These are phyloP conservation scores for Colletotrichum tropicale DNA, from an alignment of 2,329 filamentous ascomycete genomes.

Conservation along the genomic window DNA sequence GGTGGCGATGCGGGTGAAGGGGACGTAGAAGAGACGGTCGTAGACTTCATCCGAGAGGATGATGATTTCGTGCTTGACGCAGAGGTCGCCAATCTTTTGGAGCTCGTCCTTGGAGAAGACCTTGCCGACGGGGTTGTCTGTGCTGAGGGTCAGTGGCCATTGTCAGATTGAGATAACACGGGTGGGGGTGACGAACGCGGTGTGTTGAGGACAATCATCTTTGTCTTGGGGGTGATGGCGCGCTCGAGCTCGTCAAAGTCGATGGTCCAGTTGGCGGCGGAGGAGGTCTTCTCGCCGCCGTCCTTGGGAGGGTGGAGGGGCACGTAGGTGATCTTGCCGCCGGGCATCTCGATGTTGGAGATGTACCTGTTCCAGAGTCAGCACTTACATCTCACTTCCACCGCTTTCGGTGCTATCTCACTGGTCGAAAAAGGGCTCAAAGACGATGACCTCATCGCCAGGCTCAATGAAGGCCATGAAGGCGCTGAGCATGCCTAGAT, in stretches of 20 bases:
- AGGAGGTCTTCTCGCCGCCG: slow-evolving; percentile 79
- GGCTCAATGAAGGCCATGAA: slow-evolving; percentile 98
- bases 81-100: slow-evolving; percentile 82
- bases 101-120: slow-evolving; percentile 88
- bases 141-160: slow-evolving; percentile 17
- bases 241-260: slow-evolving; percentile 82
- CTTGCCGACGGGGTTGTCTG: slow-evolving; percentile 95
- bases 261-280: slow-evolving; percentile 86
- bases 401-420: slow-evolving; percentile 38
- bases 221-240: slow-evolving; percentile 84
- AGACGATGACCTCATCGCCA: slow-evolving; percentile 95
- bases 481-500: slow-evolving; percentile 84
- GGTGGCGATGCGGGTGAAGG: slow-evolving; percentile 91
- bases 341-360: slow-evolving; percentile 98
- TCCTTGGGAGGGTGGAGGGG: slow-evolving; percentile 88
- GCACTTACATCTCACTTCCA: not conserved
- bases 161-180: not conserved
- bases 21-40: slow-evolving; percentile 92
- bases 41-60: slow-evolving; percentile 95
- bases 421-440: slow-evolving; percentile 99
- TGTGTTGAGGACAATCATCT: slow-evolving; percentile 93
- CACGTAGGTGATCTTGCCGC: slow-evolving; percentile 92
- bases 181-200: slow-evolving; percentile 49
- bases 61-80: slow-evolving; percentile 91
- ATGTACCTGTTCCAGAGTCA: slow-evolving; percentile 66